Evolutionary conservation across 805 yeast genomes (phyloP).

Genomic region (Ogataea parapolymorpha): DNA sequence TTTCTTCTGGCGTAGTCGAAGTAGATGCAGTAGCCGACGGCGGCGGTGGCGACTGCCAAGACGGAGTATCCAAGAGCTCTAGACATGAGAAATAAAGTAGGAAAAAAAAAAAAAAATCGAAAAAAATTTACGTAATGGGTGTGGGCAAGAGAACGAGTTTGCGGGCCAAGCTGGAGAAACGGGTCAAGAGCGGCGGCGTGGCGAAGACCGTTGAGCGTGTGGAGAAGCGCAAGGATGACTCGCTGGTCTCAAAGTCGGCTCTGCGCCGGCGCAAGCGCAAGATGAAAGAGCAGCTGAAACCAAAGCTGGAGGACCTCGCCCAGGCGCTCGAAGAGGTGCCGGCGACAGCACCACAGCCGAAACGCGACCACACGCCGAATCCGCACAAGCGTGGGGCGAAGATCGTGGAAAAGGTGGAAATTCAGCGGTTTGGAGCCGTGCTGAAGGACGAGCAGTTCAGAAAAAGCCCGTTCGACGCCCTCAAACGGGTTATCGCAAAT

Average conservation of each 20-base stretch:
- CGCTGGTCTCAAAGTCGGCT: slow-evolving; percentile 63
- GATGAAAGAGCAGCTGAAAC: slow-evolving; percentile 59
- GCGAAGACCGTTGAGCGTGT: background rate
- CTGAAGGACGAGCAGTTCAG: slow-evolving; percentile 54
- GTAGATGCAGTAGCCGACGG: slow-evolving; percentile 74
- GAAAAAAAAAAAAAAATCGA: slow-evolving; percentile 2
- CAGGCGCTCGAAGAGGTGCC: slow-evolving; percentile 37
- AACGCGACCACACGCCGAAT: slow-evolving; percentile 36
- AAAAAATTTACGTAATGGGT: slow-evolving; percentile 29
- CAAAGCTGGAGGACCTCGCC: slow-evolving; percentile 63
- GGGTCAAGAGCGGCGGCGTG: slow-evolving; percentile 12
- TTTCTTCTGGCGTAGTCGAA: slow-evolving; percentile 91
- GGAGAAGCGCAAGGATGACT: slow-evolving; percentile 30
- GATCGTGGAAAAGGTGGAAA: slow-evolving; percentile 54
- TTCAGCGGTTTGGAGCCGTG: slow-evolving; percentile 54
- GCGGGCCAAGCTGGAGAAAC: slow-evolving; percentile 39
- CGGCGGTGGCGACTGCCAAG: slow-evolving; percentile 48
- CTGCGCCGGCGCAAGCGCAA: slow-evolving; percentile 61
- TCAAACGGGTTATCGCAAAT: slow-evolving; percentile 53
- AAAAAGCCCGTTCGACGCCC: slow-evolving; percentile 59
- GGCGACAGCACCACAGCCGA: slow-evolving; percentile 31
- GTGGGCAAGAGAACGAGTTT: slow-evolving; percentile 46
- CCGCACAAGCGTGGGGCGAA: slow-evolving; percentile 43
- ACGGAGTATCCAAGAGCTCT: slow-evolving; percentile 33
- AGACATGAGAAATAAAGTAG: slow-evolving; percentile 24